These are phyloP conservation scores for Penicillium brevicompactum DNA, from an alignment of 2,329 filamentous ascomycete species.

Conservation along the genomic window DNA sequence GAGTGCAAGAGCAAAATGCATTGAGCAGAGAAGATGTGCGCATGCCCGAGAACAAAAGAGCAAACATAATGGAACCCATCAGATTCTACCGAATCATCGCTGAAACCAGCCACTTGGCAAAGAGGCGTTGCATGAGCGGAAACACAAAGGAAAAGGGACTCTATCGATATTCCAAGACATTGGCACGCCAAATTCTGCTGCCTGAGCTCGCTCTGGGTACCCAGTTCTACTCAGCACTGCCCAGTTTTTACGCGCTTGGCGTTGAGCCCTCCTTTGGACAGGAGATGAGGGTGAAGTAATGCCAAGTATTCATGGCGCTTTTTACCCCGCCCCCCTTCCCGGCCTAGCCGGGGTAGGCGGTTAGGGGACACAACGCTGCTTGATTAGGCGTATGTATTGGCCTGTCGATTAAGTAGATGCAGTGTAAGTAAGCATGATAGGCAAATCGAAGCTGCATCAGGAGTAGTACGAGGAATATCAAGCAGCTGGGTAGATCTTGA, in stretches of 20 bases:
- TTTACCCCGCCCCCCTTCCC: constrained; percentile 3
- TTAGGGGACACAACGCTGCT: neutral
- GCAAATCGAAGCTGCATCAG: no score
- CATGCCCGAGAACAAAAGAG: neutral
- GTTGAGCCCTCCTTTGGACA: neutral
- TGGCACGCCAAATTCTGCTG: constrained; percentile 7
- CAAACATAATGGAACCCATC: neutral
- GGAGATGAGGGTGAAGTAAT: constrained; percentile 1
- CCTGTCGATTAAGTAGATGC: neutral
- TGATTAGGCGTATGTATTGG: neutral
- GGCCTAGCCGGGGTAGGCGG: constrained; percentile 1
- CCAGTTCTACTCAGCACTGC: constrained; percentile 6
- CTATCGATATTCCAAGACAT: constrained; percentile 3
- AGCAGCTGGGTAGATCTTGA: neutral
- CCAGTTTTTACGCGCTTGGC: constrained; percentile 5
- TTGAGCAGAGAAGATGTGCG: neutral
- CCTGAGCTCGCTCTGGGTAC: constrained; percentile 2
- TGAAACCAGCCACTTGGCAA: constrained; percentile 8
- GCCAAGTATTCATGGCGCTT: constrained; percentile 2
- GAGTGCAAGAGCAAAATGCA: neutral
- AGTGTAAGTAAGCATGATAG: neutral
- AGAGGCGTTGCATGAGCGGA: neutral
- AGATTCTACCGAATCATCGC: constrained; percentile 1
- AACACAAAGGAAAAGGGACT: neutral
- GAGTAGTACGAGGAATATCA: neutral